These are phyloP conservation scores for Cryphonectria nitschkei DNA, from an alignment of 2,329 filamentous ascomycete species.

Conservation along the genomic window DNA sequence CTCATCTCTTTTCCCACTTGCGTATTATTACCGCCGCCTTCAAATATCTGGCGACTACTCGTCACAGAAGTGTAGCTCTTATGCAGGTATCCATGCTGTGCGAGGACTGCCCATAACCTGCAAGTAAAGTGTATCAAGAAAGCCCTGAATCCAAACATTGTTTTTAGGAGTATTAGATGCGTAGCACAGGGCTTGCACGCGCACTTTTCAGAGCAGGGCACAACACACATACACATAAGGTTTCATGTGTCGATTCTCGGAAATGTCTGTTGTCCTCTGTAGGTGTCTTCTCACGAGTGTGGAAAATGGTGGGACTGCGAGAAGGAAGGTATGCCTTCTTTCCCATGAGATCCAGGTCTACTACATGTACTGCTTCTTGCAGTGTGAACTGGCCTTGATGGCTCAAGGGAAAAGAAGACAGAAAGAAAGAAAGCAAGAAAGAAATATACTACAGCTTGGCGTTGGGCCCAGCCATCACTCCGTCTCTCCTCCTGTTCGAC, in stretches of 20 bases:
- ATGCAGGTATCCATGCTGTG: slow-evolving; percentile 13
- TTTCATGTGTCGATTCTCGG: neutral
- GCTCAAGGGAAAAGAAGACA: no score
- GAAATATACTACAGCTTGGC: slow-evolving; percentile 21
- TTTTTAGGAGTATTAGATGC: neutral
- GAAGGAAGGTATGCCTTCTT: neutral
- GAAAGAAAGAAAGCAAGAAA: no score
- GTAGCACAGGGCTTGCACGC: slow-evolving; percentile 14
- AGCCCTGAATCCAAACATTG: no score
- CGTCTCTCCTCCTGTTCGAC: slow-evolving; percentile 20
- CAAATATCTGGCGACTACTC: slow-evolving; percentile 12
- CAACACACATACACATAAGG: neutral
- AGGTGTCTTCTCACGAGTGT: neutral
- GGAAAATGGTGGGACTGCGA: neutral
- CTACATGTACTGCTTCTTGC: no score
- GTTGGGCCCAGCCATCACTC: slow-evolving; percentile 12
- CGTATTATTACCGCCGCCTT: neutral
- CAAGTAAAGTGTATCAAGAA: no score
- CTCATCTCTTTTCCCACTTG: neutral
- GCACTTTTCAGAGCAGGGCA: neutral
- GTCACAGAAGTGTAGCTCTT: neutral
- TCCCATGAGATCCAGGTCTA: neutral
- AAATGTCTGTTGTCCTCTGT: neutral
- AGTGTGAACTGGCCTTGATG: neutral
- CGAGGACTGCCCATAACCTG: neutral